Percentiles rank a stretch among this genome's conserved stretches.
phyloP scores from a whole-genome alignment of 2,329 filamentous ascomycete species.

The Byssoonygena ceratinophila region DNA sequence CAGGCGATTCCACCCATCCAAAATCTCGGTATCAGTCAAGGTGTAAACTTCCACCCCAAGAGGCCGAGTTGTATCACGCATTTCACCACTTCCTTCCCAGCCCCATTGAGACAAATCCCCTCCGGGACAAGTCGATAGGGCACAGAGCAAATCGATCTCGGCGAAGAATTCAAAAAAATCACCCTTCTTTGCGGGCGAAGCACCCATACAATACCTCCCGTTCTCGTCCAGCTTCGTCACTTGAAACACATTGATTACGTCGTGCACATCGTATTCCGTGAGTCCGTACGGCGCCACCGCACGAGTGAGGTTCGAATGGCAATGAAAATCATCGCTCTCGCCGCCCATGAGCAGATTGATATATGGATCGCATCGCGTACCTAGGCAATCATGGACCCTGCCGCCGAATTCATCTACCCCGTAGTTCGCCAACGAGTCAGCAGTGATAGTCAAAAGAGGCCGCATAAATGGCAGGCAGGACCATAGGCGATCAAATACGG shows the following conservation, averaged over 20 bases:
- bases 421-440: slow-evolving; percentile 54
- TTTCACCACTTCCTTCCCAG: slow-evolving; percentile 53
- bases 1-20: slow-evolving; percentile 54
- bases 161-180: slow-evolving; percentile 66
- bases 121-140: slow-evolving; percentile 61
- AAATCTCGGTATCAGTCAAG: slow-evolving; percentile 44
- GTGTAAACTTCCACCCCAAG: slow-evolving; percentile 63
- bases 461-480: slow-evolving; percentile 65
- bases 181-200: slow-evolving; percentile 37
- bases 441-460: slow-evolving; percentile 59
- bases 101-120: slow-evolving; percentile 76
- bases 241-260: slow-evolving; percentile 79
- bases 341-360: slow-evolving; percentile 63
- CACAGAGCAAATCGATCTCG: slow-evolving; percentile 62
- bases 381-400: slow-evolving; percentile 65
- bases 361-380: slow-evolving; percentile 76
- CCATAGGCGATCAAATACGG: slow-evolving; percentile 64
- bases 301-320: slow-evolving; percentile 68
- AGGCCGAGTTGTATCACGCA: slow-evolving; percentile 60
- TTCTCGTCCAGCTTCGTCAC: slow-evolving; percentile 64
- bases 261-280: slow-evolving; percentile 64
- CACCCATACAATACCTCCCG: slow-evolving; percentile 64
- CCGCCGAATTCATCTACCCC: slow-evolving; percentile 54
- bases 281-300: slow-evolving; percentile 60
- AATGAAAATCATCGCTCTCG: slow-evolving; percentile 68